Evolutionary conservation across 495 filamentous ascomycete genomes (phyloP).

Genomic region (Barbatosphaeria neglecta): DNA sequence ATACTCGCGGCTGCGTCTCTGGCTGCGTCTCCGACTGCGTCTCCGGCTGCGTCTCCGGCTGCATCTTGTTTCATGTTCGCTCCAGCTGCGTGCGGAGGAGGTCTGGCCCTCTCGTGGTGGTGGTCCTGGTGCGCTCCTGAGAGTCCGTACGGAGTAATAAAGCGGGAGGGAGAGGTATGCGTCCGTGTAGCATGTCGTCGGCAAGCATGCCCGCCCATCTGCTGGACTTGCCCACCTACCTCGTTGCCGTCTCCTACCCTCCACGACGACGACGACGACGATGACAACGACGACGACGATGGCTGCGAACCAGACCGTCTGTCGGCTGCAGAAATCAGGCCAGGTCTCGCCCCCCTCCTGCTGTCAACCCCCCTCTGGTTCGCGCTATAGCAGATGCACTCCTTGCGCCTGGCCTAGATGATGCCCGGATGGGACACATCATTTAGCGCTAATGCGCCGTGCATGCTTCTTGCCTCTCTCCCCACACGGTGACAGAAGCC

Average conservation of each 20-base stretch:
- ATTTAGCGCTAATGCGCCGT: neutral
- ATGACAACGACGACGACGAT: no score
- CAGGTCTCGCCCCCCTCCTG: neutral
- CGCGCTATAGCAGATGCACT: neutral
- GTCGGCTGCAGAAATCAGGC: no score
- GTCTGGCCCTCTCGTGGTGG: no score
- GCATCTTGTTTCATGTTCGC: neutral
- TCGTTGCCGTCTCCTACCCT: neutral
- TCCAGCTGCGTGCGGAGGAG: neutral
- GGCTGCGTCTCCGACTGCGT: neutral
- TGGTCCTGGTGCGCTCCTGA: neutral
- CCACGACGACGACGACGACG: neutral
- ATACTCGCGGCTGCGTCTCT: neutral
- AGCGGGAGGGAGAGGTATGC: neutral
- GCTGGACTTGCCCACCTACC: no score
- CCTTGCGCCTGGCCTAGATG: neutral
- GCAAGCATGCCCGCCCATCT: no score
- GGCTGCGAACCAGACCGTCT: no score
- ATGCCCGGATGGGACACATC: neutral
- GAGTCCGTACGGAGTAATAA: neutral
- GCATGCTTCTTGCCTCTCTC: no score
- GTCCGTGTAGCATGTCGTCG: neutral
- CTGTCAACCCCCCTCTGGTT: neutral
- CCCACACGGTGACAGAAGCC: neutral
- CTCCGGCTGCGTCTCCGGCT: neutral